These are phyloP conservation scores for Coniella vitis DNA, from an alignment of 2,329 filamentous ascomycete genomes.

Conservation along the genomic window DNA sequence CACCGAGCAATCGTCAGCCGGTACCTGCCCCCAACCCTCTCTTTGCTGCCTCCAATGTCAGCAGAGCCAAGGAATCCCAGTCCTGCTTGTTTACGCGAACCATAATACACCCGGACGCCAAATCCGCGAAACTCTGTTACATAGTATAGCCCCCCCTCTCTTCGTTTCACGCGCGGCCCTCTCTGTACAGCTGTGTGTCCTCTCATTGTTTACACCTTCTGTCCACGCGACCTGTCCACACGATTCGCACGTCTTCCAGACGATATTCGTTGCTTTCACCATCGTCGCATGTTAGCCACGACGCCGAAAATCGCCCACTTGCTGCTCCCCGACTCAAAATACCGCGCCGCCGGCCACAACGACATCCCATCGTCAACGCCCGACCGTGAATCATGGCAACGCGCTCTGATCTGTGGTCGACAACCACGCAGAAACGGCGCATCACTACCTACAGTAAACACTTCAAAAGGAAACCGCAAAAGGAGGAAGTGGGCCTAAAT, in stretches of 20 bases:
- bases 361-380: neutral
- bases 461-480: constrained; percentile 18
- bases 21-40: too few relatives aligned
- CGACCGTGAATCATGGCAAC: constrained; percentile 17
- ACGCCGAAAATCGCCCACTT: constrained; percentile 1
- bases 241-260: constrained; percentile 4
- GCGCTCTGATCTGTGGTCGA: constrained; percentile 17
- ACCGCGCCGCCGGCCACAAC: neutral
- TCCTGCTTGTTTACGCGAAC: too few relatives aligned
- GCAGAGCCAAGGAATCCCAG: too few relatives aligned
- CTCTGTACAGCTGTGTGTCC: neutral
- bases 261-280: neutral
- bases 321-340: neutral
- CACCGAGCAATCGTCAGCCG: too few relatives aligned
- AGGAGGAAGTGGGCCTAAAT: constrained; percentile 10
- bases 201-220: neutral
- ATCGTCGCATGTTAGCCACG: neutral
- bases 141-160: too few relatives aligned
- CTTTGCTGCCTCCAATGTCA: too few relatives aligned
- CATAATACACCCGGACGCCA: neutral
- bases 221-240: neutral
- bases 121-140: neutral
- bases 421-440: constrained; percentile 24
- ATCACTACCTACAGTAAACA: constrained; percentile 26
- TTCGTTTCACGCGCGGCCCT: neutral